Base-by-base conservation (phyloP, 768 basidiomycete genomes). In the Mycena floridula region DNA sequence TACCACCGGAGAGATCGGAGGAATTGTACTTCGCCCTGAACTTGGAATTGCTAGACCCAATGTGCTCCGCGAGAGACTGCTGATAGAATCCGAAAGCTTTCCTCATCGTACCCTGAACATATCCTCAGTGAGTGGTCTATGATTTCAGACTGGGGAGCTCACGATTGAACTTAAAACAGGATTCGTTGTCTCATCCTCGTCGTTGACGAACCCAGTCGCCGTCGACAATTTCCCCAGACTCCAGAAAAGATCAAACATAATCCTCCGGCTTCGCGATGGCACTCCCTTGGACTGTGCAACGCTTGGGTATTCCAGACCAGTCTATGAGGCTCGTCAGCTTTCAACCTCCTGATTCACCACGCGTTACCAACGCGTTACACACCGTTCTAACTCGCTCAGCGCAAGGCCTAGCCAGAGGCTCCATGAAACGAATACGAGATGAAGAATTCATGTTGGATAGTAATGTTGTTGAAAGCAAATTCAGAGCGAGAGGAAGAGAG, bases 231-330 rank as follows among this genome's bases (percentile, higher is more conserved):
- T 9, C 16, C 16, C 28, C 11, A 32, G 16, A 9, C 28, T 32
- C 28, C 16, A 16, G 28, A 9, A 16, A 9, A 16, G 9, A 9
- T n/a, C 55, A n/a, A 58, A 67, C 16, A n/a, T n/a, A n/a, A n/a
- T n/a, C n/a, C n/a, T n/a, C n/a, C 46, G 48, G 43, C 43, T 54
- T 38, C 67, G 56, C 49, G 63, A 58, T 8, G 59, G 58, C 28
- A 32, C 47, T 40, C 62, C 66, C 47, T 63, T 69, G 26, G 54
- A 52, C 46, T 70, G 69, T 13, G 70, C 69, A 43, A 72, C 65
- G 43, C 56, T 64, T 23, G 71, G 72, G 45, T 70, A 72, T 20
- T 57, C 54, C 11, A 64, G 40, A 45, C 54, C 59, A 40, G 47
- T 44, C 62, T 59, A 36, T 21, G 28, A 26, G 44, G 37, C 16